A percentile compares a stretch with the other conserved stretches of the same genome.
Conservation (phyloP, 805 yeast species). For the Sugiyamaella qingdaonensis region DNA sequence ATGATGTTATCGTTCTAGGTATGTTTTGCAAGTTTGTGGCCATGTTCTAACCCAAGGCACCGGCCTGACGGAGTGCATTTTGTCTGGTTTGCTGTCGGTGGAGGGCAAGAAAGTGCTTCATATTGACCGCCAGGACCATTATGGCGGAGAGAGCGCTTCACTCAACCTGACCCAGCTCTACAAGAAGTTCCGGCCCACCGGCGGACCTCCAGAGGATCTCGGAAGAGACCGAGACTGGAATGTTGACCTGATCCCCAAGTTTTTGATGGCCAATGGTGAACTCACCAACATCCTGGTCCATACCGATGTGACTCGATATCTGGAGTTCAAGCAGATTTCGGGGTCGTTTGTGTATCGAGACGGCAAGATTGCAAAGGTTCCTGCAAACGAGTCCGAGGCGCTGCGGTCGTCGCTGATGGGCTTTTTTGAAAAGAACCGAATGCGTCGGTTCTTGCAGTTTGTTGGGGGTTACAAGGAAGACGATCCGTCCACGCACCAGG, state of each 20-base stretch:
- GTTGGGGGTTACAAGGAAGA: slow-evolving; percentile 79
- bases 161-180: slow-evolving; percentile 49
- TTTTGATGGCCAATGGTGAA: slow-evolving; percentile 96
- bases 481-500: slow-evolving; percentile 75
- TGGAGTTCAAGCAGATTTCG: slow-evolving; percentile 94
- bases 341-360: slow-evolving; percentile 91
- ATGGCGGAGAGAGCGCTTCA: slow-evolving; percentile 63
- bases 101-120: slow-evolving; percentile 97
- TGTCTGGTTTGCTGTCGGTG: slow-evolving; percentile 91
- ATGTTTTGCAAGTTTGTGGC: slow-evolving; percentile 24
- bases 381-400: slow-evolving; percentile 88
- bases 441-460: slow-evolving; percentile 87
- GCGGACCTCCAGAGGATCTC: slow-evolving; percentile 56
- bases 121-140: slow-evolving; percentile 93
- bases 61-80: slow-evolving; percentile 95
- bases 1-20: slow-evolving; percentile 95
- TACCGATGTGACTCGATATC: slow-evolving; percentile 92
- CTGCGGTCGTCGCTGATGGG: slow-evolving; percentile 91
- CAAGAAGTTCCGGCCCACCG: slow-evolving; percentile 80
- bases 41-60: slow-evolving; percentile 14
- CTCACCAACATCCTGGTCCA: slow-evolving; percentile 91
- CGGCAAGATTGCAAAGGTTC: slow-evolving; percentile 92
- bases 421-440: slow-evolving; percentile 89
- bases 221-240: slow-evolving; percentile 98
- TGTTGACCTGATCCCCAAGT: slow-evolving; percentile 94